phyloP scores from a whole-genome alignment of 176 grass and related monocot species.

The Aegilops tauschii region DNA sequence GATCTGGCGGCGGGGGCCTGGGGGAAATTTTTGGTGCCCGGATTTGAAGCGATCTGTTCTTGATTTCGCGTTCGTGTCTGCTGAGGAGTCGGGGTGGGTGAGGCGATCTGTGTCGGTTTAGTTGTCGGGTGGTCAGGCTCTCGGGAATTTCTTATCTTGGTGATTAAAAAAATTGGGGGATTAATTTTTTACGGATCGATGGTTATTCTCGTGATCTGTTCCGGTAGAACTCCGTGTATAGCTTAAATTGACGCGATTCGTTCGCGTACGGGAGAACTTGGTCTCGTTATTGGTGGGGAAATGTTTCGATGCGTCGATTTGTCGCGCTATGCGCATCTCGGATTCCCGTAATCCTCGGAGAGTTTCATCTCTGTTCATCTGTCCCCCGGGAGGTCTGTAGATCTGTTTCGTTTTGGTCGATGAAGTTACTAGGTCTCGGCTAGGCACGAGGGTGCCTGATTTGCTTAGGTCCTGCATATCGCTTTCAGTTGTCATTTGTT shows the following conservation, averaged over 20 bases:
- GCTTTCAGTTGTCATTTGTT: not conserved
- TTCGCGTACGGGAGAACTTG: not conserved
- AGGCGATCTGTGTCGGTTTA: not conserved
- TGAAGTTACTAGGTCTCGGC: not conserved
- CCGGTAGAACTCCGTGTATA: not conserved
- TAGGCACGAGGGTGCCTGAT: not conserved
- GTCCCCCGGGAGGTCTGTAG: not conserved
- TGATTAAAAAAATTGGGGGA: not conserved
- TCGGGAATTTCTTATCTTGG: not conserved
- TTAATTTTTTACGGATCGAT: not conserved
- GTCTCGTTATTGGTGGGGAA: not conserved
- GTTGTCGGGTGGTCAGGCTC: not conserved
- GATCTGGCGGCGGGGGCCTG: slow-evolving; percentile 12
- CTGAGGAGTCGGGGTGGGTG: not conserved
- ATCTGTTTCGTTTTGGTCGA: not conserved
- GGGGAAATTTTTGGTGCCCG: not conserved
- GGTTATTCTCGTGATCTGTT: not conserved
- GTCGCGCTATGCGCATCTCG: not conserved
- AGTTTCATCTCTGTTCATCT: not conserved
- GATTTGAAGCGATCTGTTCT: not conserved
- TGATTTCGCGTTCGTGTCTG: not conserved
- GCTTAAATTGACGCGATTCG: not conserved
- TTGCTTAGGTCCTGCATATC: not conserved
- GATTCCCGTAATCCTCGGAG: not conserved
- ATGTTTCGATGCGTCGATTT: not conserved